phyloP scores from a whole-genome alignment of 306 rosid genomes.

The Clitoria ternatea region DNA sequence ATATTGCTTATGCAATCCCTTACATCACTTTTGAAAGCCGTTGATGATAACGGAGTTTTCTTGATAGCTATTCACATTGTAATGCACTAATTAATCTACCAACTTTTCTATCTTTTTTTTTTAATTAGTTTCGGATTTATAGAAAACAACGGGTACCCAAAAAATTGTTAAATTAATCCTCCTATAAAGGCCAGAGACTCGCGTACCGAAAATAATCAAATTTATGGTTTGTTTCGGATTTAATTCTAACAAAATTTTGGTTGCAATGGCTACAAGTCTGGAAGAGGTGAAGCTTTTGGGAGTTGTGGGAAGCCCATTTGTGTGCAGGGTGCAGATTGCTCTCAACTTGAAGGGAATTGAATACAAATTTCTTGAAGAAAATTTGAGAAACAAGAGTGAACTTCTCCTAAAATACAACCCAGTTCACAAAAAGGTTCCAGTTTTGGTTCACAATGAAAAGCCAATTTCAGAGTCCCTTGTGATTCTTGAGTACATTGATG shows the following conservation, averaged over 20 bases:
- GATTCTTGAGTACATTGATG: slow-evolving; percentile 49
- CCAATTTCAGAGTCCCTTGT: slow-evolving; percentile 54
- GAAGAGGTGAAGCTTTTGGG: slow-evolving; percentile 40
- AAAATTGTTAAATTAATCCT: too few species aligned
- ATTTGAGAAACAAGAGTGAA: slow-evolving; percentile 34
- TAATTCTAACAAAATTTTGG: not conserved
- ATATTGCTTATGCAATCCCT: not conserved
- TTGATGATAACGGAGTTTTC: too few species aligned
- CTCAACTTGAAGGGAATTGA: slow-evolving; percentile 50
- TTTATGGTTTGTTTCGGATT: too few species aligned
- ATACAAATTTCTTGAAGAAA: slow-evolving; percentile 37
- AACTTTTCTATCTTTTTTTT: too few species aligned
- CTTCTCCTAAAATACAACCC: slow-evolving; percentile 52
- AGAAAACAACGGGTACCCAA: too few species aligned
- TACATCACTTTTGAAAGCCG: not conserved
- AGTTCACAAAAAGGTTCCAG: slow-evolving; percentile 46
- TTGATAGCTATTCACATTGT: too few species aligned
- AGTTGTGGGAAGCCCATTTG: slow-evolving; percentile 39
- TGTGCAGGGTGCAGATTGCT: slow-evolving; percentile 38
- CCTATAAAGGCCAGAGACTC: too few species aligned
- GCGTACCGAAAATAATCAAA: too few species aligned
- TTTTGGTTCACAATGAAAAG: slow-evolving; percentile 42
- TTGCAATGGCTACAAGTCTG: not conserved
- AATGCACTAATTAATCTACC: too few species aligned
- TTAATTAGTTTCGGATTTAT: too few species aligned